phyloP scores from a whole-genome alignment of 345 rosid genomes.

The Eucalyptus curtisii region DNA sequence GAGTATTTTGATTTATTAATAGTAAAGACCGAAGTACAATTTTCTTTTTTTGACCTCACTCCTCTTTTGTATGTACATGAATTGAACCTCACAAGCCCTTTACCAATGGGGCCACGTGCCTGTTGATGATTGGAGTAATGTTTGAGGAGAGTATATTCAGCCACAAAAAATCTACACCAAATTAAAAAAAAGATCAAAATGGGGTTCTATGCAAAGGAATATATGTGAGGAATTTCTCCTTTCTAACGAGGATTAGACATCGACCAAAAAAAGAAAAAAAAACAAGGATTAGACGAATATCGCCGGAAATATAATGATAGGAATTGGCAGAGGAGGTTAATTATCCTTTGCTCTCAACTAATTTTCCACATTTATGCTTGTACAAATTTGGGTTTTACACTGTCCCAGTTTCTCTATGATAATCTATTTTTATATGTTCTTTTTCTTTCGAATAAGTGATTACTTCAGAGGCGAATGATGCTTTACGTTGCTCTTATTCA shows the following conservation, averaged over 20 bases:
- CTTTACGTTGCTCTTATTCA: neutral
- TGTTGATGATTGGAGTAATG: neutral
- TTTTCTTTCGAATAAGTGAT: neutral
- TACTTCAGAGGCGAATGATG: neutral
- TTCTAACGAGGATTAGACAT: neutral
- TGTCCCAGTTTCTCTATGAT: neutral
- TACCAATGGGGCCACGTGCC: neutral
- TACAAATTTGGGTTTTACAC: neutral
- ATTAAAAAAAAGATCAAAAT: neutral
- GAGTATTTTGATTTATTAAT: neutral
- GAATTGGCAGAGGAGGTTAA: neutral
- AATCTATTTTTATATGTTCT: neutral
- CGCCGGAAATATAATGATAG: neutral
- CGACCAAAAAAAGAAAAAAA: neutral
- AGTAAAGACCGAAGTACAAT: neutral
- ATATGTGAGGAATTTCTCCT: neutral
- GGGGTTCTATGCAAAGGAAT: neutral
- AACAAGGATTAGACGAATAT: neutral
- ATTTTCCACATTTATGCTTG: neutral
- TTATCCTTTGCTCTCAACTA: neutral
- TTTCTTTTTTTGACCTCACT: too few relatives aligned
- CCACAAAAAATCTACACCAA: neutral
- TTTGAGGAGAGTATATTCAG: neutral
- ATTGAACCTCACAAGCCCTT: neutral
- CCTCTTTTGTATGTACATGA: neutral